Base-by-base conservation (phyloP, 345 rosid genomes). In the Pugionium dolabratum region DNA sequence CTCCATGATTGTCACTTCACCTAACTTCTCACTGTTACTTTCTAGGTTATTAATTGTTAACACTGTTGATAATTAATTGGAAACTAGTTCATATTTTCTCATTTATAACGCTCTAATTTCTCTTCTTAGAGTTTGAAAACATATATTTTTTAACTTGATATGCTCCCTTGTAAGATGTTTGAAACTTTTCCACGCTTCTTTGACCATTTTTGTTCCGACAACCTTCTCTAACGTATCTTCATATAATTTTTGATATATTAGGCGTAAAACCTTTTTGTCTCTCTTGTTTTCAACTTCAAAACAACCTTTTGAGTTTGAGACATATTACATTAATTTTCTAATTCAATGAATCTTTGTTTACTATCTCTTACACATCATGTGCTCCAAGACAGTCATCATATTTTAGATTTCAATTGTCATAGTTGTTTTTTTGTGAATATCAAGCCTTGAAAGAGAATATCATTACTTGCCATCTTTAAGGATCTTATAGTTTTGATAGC, bases 241-340 rank as follows among this genome's bases (percentile, higher is more conserved):
- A 43, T 43, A 29, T 59, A 59, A 40, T 9, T 11, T 48, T 58
- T 58, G 62, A 37, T 36, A 58, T 11, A 58, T 58, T 28, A 58
- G 48, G 9, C 31, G n/a, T 4, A 28, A 35, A 40, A 27, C 25
- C 1, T 39, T 59, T 51, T 59, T 59, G 51, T 43, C 51, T 40
- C 48, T 59, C 64, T 37, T 59, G 2, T 36, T 36, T 5, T 3
- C 5, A 2, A 32, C 58, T 29, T 58, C 46, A 36, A 58, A 41
- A 51, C 7, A 39, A 42, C 36, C 4, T 39, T 27, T 43, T 43
- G 51, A 39, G 40, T 7, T 40, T 41, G 36, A 30, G 51, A 39
- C 3, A 41, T 0, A 6, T 5, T 7, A 59, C 25, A 36, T 4
- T 37, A 32, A 31, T 40, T 42, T 1, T 57, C 29, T 1, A 1